These are phyloP conservation scores for Hypoxylon sp. DNA, from an alignment of 2,329 filamentous ascomycete species.

Conservation along the genomic window DNA sequence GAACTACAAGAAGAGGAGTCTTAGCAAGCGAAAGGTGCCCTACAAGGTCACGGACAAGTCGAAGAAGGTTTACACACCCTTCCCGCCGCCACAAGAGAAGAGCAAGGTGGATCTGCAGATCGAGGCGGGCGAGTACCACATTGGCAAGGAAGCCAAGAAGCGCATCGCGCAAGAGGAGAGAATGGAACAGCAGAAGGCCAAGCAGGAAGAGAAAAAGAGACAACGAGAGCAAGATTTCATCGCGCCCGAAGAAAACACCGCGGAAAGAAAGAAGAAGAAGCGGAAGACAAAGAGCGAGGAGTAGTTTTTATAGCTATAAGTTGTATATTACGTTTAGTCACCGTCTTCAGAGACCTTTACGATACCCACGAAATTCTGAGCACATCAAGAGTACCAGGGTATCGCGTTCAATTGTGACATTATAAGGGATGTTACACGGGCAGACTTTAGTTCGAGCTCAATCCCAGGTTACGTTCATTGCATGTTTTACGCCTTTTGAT, in stretches of 20 bases:
- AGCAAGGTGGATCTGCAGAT: constrained; percentile 99
- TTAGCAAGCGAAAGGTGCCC: constrained; percentile 86
- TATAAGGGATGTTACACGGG: neutral
- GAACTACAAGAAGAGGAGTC: constrained; percentile 94
- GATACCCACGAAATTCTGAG: constrained; percentile 44
- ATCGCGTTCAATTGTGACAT: neutral
- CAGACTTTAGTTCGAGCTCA: neutral
- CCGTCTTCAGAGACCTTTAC: constrained; percentile 27
- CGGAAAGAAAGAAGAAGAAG: constrained; percentile 74
- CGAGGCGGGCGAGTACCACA: constrained; percentile 96
- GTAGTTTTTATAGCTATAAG: constrained; percentile 12
- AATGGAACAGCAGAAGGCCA: constrained; percentile 86
- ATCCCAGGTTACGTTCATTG: neutral
- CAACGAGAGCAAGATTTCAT: constrained; percentile 89
- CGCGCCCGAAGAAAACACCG: constrained; percentile 80
- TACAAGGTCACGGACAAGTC: constrained; percentile 91
- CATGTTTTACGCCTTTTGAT: neutral
- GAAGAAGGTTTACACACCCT: constrained; percentile 96
- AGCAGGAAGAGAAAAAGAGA: constrained; percentile 89
- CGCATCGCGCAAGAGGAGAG: constrained; percentile 83
- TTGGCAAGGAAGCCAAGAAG: constrained; percentile 93
- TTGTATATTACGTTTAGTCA: constrained; percentile 23
- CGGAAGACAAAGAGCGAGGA: constrained; percentile 68
- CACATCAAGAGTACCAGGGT: constrained; percentile 5
- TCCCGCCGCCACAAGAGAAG: constrained; percentile 97